These are phyloP conservation scores for Russula olivacea DNA, from an alignment of 768 basidiomycete species.

Conservation along the genomic window DNA sequence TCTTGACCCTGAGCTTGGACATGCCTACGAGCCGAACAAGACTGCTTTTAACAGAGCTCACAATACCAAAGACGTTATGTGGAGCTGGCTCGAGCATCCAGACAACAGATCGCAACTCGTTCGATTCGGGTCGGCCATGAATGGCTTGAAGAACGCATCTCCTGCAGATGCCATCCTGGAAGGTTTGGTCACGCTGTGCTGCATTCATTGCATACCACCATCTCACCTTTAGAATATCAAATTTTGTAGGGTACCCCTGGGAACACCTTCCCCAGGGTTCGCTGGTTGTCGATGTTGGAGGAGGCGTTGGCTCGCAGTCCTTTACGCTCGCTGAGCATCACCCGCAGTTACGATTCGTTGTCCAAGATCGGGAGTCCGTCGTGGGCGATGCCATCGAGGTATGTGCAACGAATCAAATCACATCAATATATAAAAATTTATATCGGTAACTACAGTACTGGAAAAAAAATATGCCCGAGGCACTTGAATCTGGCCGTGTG, in stretches of 20 bases:
- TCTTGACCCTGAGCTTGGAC: constrained; percentile 13
- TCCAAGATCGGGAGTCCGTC: constrained; percentile 11
- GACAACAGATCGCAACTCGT: constrained; percentile 1
- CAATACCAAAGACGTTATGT: not conserved
- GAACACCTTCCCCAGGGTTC: constrained; percentile 5
- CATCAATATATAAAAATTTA: no score
- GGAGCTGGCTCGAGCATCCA: constrained; percentile 2
- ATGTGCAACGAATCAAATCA: not conserved
- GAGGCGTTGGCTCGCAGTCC: constrained; percentile 1
- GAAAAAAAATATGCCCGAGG: not conserved
- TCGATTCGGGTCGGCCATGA: constrained; percentile 9
- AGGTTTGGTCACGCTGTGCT: not conserved
- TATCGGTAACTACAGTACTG: not conserved
- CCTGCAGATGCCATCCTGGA: not conserved
- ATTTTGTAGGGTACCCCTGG: constrained; percentile 7
- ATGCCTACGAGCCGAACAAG: not conserved
- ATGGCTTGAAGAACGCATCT: constrained; percentile 3
- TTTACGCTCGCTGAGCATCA: constrained; percentile 1
- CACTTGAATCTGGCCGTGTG: constrained; percentile 2
- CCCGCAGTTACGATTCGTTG: constrained; percentile 6
- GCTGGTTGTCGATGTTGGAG: constrained; percentile 15
- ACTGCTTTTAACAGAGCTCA: constrained; percentile 3
- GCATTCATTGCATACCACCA: not conserved
- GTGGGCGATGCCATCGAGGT: constrained; percentile 3
- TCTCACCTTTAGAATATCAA: not conserved